Evolutionary conservation across 73 alveolate genomes (phyloP).

Genomic region (Tetrahymena thermophila): DNA sequence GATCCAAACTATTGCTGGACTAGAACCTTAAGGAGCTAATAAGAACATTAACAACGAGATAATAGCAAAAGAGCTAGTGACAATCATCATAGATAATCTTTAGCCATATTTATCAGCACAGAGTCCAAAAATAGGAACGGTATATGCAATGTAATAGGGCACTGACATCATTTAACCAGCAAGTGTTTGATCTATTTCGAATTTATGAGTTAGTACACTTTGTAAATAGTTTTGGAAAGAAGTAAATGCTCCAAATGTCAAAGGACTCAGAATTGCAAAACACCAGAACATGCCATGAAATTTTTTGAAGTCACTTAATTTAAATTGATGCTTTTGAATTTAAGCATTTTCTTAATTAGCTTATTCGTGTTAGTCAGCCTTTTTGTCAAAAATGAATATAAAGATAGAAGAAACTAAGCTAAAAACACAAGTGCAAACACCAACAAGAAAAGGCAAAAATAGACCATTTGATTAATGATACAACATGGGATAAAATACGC

Average conservation of each 20-base stretch:
- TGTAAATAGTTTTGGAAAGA: not conserved
- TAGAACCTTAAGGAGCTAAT: not conserved
- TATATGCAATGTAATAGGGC: not conserved
- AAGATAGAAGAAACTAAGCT: not conserved
- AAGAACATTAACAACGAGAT: not conserved
- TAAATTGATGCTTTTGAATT: not conserved
- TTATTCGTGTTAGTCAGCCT: not conserved
- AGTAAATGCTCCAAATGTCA: not conserved
- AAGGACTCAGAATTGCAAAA: not conserved
- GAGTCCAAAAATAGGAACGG: not conserved
- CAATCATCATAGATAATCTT: not conserved
- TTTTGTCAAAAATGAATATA: not conserved
- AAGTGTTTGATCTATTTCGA: not conserved
- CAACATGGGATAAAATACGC: not conserved
- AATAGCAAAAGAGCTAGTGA: not conserved
- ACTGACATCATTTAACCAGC: not conserved
- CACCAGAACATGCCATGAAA: not conserved
- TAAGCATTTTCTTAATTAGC: not conserved
- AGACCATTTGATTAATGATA: not conserved
- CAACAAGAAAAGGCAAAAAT: not conserved
- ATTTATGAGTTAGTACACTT: not conserved
- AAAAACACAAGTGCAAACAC: not conserved
- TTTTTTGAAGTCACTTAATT: not conserved
- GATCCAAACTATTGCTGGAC: not conserved
- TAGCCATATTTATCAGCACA: not conserved